Percentiles rank a stretch among this genome's conserved stretches.
Evolutionary conservation across 176 grass and related monocot species (phyloP).

Genomic region (Tillandsia fasciculata): DNA sequence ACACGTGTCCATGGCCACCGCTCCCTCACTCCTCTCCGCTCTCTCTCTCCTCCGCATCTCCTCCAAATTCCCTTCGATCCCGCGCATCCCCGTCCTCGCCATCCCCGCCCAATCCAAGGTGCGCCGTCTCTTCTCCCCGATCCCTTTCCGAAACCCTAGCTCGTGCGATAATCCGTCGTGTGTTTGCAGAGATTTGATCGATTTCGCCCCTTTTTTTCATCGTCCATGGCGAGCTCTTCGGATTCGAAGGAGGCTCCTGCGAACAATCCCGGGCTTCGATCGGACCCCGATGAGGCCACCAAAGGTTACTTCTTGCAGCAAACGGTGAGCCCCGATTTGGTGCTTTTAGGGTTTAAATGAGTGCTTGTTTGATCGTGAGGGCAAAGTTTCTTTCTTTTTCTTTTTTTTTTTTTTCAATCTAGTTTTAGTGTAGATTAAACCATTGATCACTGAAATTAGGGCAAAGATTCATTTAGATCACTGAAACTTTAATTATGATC

Average conservation of each 20-base stretch:
- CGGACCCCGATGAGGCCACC: conserved; percentile 57
- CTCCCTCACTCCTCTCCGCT: conserved; percentile 18
- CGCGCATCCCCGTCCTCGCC: conserved; percentile 4
- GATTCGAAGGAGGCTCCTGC: conserved; percentile 53
- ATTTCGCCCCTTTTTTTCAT: conserved; percentile 22
- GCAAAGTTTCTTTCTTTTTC: neutral
- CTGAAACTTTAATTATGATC: too few species aligned
- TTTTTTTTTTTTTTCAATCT: neutral
- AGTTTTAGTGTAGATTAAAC: neutral
- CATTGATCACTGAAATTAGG: too few species aligned
- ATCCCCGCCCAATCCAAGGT: conserved; percentile 28
- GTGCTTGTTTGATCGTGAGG: too few species aligned
- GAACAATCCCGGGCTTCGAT: conserved; percentile 67
- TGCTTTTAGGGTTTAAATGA: neutral
- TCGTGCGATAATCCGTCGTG: neutral
- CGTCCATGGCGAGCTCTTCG: conserved; percentile 50
- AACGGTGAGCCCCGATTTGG: conserved; percentile 29
- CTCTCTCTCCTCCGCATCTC: conserved; percentile 19
- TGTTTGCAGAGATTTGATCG: conserved; percentile 35
- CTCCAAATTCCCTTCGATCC: conserved; percentile 16
- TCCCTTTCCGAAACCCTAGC: neutral
- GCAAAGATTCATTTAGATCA: too few species aligned
- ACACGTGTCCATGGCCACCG: conserved; percentile 28
- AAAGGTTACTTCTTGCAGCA: conserved; percentile 97
- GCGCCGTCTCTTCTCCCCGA: neutral